Conservation (phyloP, 495 filamentous ascomycete genomes). For the Daldinia vernicosa region DNA sequence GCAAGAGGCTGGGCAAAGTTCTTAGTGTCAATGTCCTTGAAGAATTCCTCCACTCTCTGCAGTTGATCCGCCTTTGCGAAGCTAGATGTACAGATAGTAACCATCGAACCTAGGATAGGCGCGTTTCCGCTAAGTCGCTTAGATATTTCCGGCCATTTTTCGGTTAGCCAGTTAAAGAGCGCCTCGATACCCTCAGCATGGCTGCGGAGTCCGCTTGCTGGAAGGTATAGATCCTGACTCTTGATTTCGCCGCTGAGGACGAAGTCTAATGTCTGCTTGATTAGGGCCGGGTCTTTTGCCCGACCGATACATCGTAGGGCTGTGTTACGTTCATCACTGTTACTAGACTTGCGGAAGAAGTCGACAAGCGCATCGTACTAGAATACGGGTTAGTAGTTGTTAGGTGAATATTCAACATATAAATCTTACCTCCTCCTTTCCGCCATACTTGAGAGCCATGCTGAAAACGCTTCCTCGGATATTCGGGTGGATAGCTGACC, state of each 20-base stretch:
- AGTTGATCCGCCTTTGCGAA: slow-evolving; percentile 82
- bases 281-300: slow-evolving; percentile 77
- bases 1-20: slow-evolving; percentile 70
- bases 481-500: slow-evolving; percentile 75
- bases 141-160: slow-evolving; percentile 84
- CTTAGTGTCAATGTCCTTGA: slow-evolving; percentile 80
- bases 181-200: slow-evolving; percentile 81
- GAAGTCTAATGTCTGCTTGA: slow-evolving; percentile 79
- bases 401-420: slow-evolving; percentile 5
- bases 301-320: slow-evolving; percentile 87
- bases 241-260: slow-evolving; percentile 86
- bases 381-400: slow-evolving; percentile 35
- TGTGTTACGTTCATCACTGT: slow-evolving; percentile 94
- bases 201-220: slow-evolving; percentile 76
- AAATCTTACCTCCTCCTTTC: slow-evolving; percentile 70
- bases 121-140: slow-evolving; percentile 71
- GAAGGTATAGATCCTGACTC: slow-evolving; percentile 96
- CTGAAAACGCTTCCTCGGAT: slow-evolving; percentile 74
- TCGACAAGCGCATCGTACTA: slow-evolving; percentile 81
- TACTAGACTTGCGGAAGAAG: slow-evolving; percentile 84
- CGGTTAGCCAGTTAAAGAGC: slow-evolving; percentile 82
- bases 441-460: slow-evolving; percentile 76
- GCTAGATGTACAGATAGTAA: slow-evolving; percentile 82
- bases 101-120: slow-evolving; percentile 87
- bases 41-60: slow-evolving; percentile 81